Base-by-base conservation (phyloP, 169 alveolate genomes). In the Cryptosporidium muris region DNA sequence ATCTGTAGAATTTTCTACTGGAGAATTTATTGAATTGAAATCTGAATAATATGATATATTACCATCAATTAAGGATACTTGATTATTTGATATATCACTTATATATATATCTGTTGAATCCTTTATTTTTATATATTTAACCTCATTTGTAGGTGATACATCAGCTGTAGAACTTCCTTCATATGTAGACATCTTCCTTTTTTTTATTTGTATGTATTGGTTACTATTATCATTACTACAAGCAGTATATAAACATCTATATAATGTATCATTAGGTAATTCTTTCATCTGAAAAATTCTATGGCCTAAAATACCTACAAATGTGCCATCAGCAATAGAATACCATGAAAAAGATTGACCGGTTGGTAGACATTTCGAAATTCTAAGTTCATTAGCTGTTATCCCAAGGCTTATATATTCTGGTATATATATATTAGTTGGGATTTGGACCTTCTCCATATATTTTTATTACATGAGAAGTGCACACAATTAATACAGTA, bases 301-400 rank as follows among this genome's bases (percentile, higher is more conserved):
- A 58, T 74, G 85, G 7, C 85, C 85, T 47, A 74, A 68, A 58
- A 74, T 53, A 11, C 85, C 85, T 43, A 74, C 68, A 58, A 74
- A 74, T 12, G 74, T 45, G 14, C 45, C 64, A 4, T 74, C 47
- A 16, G 85, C 54, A 11, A 58, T 51, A 14, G 45, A 43, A 43
- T 68, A 58, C 85, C 85, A 74, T 25, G 85, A 74, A 62, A 74
- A 74, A 4, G 85, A 58, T 34, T 74, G 85, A 1, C 85, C 85
- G 25, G 85, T 58, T 3, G 85, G 85, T 16, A 74, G 45, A 38
- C 85, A 74, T n/a, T 74, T 74, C 38, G 85, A 47, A 38, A 74
- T 74, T 47, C 85, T 74, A 8, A 74, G 34, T 51, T 74, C 85
- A 25, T 74, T 51, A 60, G 14, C 2, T 9, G 85, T 16, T 25